Percentiles rank a stretch among this genome's conserved stretches.
These are phyloP conservation scores for Colletotrichum eleusines DNA, from an alignment of 2,329 filamentous ascomycete species.

Conservation along the genomic window DNA sequence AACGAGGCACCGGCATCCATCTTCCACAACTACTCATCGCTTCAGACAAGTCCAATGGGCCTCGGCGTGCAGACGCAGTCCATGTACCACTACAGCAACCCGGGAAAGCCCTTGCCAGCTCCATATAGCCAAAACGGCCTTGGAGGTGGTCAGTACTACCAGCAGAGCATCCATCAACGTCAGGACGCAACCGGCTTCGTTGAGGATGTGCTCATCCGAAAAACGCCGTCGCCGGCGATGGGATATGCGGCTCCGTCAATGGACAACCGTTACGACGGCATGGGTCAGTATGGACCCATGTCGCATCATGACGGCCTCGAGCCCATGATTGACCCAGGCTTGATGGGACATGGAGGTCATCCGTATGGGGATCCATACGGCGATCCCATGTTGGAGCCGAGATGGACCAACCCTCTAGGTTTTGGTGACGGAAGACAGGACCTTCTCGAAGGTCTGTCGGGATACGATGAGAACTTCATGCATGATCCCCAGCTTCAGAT, in stretches of 20 bases:
- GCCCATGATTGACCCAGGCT: slow-evolving; percentile 41
- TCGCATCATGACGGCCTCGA: slow-evolving; percentile 43
- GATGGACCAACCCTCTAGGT: slow-evolving; percentile 37
- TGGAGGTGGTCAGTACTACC: slow-evolving; percentile 52
- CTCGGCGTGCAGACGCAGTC: slow-evolving; percentile 39
- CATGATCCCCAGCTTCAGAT: slow-evolving; percentile 45
- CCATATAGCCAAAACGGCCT: slow-evolving; percentile 52
- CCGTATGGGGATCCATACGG: slow-evolving; percentile 37
- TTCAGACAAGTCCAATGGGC: slow-evolving; percentile 38
- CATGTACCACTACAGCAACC: slow-evolving; percentile 41
- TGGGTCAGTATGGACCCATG: slow-evolving; percentile 40
- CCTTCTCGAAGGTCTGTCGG: slow-evolving; percentile 40
- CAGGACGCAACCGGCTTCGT: slow-evolving; percentile 45
- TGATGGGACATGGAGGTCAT: slow-evolving; percentile 38
- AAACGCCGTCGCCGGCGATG: slow-evolving; percentile 51
- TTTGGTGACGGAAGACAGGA: slow-evolving; percentile 36
- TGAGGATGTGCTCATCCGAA: slow-evolving; percentile 50
- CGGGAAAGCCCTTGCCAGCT: slow-evolving; percentile 51
- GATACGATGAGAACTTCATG: slow-evolving; percentile 43
- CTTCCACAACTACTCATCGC: slow-evolving; percentile 36
- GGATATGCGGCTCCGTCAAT: slow-evolving; percentile 35
- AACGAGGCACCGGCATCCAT: slow-evolving; percentile 45
- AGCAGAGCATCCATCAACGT: slow-evolving; percentile 49
- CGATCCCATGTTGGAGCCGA: slow-evolving; percentile 37
- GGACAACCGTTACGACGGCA: slow-evolving; percentile 37